Evolutionary conservation across 75 land plant species (phyloP), one percentile per base, ranked within the genome.

Genomic region (Cupressus sempervirens): DNA sequence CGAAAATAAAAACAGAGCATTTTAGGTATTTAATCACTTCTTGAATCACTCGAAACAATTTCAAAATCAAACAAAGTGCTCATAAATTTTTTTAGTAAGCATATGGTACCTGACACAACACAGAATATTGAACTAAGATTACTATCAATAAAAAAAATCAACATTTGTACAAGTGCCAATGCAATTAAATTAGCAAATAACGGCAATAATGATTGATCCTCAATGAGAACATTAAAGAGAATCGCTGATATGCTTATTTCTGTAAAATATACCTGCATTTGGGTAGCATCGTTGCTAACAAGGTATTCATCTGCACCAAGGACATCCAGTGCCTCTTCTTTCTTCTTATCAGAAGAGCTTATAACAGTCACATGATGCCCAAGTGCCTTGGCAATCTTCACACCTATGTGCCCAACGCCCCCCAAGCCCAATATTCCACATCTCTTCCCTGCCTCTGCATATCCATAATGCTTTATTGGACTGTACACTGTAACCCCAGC

Each of bases 401-500:
- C 99, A 9, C 93, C 99, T 95, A 98, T 91, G 87, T 96, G 98
- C 4, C 98, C 99, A 18, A 96, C 91, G 11, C 99, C 99, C 34
- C 99, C 99, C 30, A 97, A 91, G 26, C 99, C 99, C 34, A 95
- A 45, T 13, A 97, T 87, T 0, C 92, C 99, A 40, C 93, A 92
- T 35, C 85, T 90, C 20, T 93, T 89, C 10, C 98, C 98, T 75
- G 84, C 72, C 76, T 84, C 76, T 12, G 56, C 89, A 90, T 94
- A 85, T 18, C 90, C 97, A 76, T 91, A 94, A 86, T 95, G 93
- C 80, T 86, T 91, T 89, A 97, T 86, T 34, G 99, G 98, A 86
- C 99, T 97, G 88, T 91, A 97, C 38, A 93, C 96, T 9, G 99
- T 97, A 52, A 97, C 84, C 15, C 98, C 99, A 0, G 99, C 98